Evolutionary conservation across 2,329 filamentous ascomycete species (phyloP).

Genomic region (Taxawa tesnikishii): DNA sequence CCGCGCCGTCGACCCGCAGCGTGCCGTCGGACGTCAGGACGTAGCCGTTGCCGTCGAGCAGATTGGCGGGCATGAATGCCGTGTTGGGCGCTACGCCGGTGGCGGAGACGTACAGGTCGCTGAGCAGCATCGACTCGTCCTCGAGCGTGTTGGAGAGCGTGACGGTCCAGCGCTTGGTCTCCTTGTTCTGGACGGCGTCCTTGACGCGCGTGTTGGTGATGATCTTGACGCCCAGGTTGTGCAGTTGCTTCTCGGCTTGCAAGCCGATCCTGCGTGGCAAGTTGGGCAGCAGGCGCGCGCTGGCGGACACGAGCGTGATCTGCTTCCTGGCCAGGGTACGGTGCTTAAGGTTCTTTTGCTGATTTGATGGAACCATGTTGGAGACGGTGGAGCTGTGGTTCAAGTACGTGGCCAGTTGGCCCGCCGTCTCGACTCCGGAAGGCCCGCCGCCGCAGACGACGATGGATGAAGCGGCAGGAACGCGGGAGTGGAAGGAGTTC

Average conservation of each 20-base stretch:
- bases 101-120: slow-evolving; percentile 24
- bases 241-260: slow-evolving; percentile 20
- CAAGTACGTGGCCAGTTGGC: slow-evolving; percentile 21
- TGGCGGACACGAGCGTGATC: slow-evolving; percentile 22
- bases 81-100: slow-evolving; percentile 22
- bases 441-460: slow-evolving; percentile 24
- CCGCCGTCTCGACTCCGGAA: slow-evolving; percentile 24
- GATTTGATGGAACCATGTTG: slow-evolving; percentile 6
- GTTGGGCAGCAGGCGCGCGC: slow-evolving; percentile 17
- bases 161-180: slow-evolving; percentile 9
- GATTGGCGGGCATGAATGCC: slow-evolving; percentile 14
- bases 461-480: slow-evolving; percentile 19
- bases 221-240: slow-evolving; percentile 18
- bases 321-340: not conserved
- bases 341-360: slow-evolving; percentile 9
- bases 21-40: slow-evolving; percentile 15
- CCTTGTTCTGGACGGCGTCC: not conserved
- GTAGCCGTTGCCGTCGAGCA: slow-evolving; percentile 17
- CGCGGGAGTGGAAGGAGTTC: slow-evolving; percentile 15
- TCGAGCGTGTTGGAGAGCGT: slow-evolving; percentile 17
- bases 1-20: slow-evolving; percentile 16
- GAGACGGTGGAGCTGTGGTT: slow-evolving; percentile 14
- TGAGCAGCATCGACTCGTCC: slow-evolving; percentile 17
- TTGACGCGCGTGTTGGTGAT: slow-evolving; percentile 16
- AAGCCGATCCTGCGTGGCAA: slow-evolving; percentile 14